Conservation (phyloP, 257 asterid species). For the Nicotiana knightiana region DNA sequence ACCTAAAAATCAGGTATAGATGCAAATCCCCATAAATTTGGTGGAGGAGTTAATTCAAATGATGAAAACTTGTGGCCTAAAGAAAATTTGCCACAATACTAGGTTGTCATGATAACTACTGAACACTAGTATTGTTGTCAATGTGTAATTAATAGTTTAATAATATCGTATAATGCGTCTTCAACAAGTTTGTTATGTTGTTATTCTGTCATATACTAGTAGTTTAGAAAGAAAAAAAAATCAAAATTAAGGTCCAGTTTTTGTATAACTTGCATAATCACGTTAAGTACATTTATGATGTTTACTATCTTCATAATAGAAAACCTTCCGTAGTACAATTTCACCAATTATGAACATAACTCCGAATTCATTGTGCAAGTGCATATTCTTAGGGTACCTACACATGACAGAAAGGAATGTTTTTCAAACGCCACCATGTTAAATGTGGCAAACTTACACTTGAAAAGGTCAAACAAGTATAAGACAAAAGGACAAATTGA, state of each 20-base stretch:
- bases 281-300: not conserved
- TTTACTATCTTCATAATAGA: not conserved
- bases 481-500: not conserved
- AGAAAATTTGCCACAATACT: slow-evolving; percentile 26
- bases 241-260: not conserved
- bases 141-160: not conserved
- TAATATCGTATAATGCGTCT: not conserved
- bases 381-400: not conserved
- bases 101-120: not conserved
- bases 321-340: not conserved
- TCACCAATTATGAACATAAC: not conserved
- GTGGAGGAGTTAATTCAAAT: slow-evolving; percentile 14
- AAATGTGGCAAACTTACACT: not conserved
- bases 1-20: no score
- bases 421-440: not conserved
- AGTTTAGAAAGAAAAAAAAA: not conserved
- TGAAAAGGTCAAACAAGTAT: not conserved
- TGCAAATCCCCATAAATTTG: not conserved
- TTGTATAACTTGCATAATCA: not conserved
- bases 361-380: not conserved
- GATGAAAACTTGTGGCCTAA: slow-evolving; percentile 30
- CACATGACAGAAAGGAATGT: not conserved
- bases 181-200: not conserved
- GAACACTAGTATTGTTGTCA: not conserved
- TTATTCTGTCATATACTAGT: not conserved